These are phyloP conservation scores for Neofusicoccum parvum DNA, from an alignment of 2,329 filamentous ascomycete species.

Conservation along the genomic window DNA sequence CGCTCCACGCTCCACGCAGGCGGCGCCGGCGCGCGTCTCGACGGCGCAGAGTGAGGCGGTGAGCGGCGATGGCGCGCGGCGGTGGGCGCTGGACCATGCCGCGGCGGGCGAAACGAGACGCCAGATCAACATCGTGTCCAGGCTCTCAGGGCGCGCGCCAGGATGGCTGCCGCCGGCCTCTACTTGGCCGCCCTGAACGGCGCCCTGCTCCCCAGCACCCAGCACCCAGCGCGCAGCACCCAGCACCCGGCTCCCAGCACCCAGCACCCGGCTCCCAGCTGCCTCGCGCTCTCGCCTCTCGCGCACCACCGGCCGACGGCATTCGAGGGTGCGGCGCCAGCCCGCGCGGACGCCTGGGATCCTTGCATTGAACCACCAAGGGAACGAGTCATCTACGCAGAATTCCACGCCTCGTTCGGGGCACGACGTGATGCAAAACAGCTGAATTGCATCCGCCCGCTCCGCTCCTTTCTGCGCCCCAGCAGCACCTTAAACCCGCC, in stretches of 20 bases:
- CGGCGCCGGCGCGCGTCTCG: no score
- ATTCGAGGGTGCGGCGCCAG: conserved; percentile 13
- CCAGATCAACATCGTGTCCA: conserved; percentile 12
- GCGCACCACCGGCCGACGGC: background rate
- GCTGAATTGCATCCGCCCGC: conserved; percentile 9
- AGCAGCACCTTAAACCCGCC: background rate
- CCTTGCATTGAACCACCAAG: conserved; percentile 7
- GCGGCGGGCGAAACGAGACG: conserved; percentile 2
- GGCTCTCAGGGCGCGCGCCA: conserved; percentile 14
- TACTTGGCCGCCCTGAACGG: conserved; percentile 14
- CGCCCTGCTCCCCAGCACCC: background rate
- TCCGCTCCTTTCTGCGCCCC: conserved; percentile 1
- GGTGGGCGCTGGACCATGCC: background rate
- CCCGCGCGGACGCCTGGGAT: conserved; percentile 6
- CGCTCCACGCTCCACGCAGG: no score
- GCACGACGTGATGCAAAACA: conserved; percentile 11
- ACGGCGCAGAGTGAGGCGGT: conserved; percentile 11
- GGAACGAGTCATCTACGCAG: conserved; percentile 15
- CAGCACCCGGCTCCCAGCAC: background rate
- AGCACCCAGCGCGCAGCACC: no score
- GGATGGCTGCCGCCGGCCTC: conserved; percentile 3
- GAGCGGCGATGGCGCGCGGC: conserved; percentile 1
- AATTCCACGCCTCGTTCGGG: conserved; percentile 14
- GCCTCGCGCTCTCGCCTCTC: background rate
- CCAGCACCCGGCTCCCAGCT: background rate